Conservation (phyloP, 495 filamentous ascomycete genomes). For the Penicillium pancosmium region DNA sequence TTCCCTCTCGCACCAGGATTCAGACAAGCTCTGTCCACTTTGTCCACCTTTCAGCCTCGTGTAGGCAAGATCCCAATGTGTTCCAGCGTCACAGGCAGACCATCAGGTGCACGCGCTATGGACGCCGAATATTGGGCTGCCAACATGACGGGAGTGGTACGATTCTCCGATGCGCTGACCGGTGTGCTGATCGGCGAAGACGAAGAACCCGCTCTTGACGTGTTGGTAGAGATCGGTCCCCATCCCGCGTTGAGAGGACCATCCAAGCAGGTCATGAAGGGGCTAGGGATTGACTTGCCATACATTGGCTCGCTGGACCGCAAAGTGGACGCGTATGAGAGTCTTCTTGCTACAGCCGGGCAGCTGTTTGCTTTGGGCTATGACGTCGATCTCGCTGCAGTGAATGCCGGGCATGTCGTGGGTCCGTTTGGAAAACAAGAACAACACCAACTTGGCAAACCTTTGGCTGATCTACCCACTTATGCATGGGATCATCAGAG, state of each 20-base stretch:
- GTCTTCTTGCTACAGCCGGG: not conserved
- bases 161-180: constrained; percentile 31
- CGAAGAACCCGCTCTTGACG: constrained; percentile 6
- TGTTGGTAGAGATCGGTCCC: constrained; percentile 52
- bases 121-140: constrained; percentile 12
- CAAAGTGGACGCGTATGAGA: not conserved
- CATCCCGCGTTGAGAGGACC: constrained; percentile 40
- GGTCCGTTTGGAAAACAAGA: too few relatives aligned
- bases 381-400: not conserved
- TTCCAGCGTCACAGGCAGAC: too few relatives aligned
- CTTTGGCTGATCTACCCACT: not conserved
- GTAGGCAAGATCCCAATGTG: constrained; percentile 2
- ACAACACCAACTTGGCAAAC: not conserved
- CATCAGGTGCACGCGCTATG: too few relatives aligned
- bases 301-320: not conserved
- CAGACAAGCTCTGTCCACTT: not conserved
- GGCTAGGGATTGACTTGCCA: not conserved
- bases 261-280: constrained; percentile 19
- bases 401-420: not conserved
- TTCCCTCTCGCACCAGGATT: not conserved
- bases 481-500: not conserved
- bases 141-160: constrained; percentile 29
- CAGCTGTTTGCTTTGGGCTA: not conserved
- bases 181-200: constrained; percentile 2
- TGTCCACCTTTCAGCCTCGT: not conserved